Base-by-base conservation (phyloP, 495 filamentous ascomycete species). In the Penicillium psychrofluorescens region DNA sequence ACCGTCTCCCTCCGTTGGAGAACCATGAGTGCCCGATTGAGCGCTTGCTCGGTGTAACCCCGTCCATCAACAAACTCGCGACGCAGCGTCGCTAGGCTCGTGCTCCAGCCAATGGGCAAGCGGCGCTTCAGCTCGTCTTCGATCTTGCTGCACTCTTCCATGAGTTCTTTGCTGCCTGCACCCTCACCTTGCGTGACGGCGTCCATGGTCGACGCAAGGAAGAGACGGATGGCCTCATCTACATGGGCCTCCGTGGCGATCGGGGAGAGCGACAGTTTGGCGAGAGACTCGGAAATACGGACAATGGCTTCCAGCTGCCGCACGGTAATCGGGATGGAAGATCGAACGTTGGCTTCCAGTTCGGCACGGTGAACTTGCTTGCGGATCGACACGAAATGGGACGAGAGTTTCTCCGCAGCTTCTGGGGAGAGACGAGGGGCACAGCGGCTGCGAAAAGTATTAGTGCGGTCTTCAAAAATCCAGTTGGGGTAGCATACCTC, bases 201-300 rank as follows among this genome's bases (percentile, higher is more conserved):
- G 63, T 99, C 91, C 92, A 99, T 99, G 39, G 92, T 99, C 2
- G 81, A 87, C 35, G 91, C 94, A 5, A 99, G 70, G 83, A 99
- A 99, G 28, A 99, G 79, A 0, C 94, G 84, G 56, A 99, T 99
- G 2, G 94, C 92, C 69, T 99, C 92, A 60, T 99, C 90, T 39
- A 99, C 92, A 63, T 99, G 92, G 40, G 78, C 73, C 63, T 95
- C 90, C 1, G 83, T 88, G 14, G 90, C 92, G 27, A 95, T 73
- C 22, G 90, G 82, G 0, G 83, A 86, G 16, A 99, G 80, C 1
- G 83, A 75, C 11, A 99, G 67, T 63, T 99, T 99, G 43, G 92
- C 92, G 3, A 99, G 79, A 1, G 92, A 86, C 61, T 99, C 92
- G 11, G 88, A 92, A 62, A 99, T 97, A 58, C 92, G 91, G 54